These are phyloP conservation scores for Phytophthora citricola DNA, from an alignment of 352 stramenopile species.

Conservation along the genomic window DNA sequence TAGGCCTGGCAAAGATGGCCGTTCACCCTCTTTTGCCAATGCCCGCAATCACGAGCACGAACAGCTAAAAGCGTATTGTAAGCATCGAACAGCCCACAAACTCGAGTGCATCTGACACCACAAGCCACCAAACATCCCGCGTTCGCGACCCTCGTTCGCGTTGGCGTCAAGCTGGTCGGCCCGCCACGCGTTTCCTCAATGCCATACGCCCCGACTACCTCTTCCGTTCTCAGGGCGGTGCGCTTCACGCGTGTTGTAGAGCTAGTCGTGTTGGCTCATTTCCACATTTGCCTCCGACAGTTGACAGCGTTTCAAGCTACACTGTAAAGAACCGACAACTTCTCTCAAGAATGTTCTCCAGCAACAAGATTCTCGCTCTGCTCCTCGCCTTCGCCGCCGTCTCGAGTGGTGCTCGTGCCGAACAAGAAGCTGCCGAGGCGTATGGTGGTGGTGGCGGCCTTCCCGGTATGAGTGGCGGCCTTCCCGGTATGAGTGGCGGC, in stretches of 20 bases:
- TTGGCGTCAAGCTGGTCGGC: background rate
- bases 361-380: slow-evolving; percentile 9
- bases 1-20: background rate
- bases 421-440: background rate
- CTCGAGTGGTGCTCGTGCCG: background rate
- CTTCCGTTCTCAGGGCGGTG: background rate
- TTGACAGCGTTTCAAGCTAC: background rate
- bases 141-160: background rate
- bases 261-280: slow-evolving; percentile 2
- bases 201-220: slow-evolving; percentile 5
- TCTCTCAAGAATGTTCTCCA: slow-evolving; percentile 7
- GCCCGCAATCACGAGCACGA: slow-evolving; percentile 6
- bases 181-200: background rate
- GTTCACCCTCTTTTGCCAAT: background rate
- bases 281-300: background rate
- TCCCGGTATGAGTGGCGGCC: too few relatives aligned
- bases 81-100: background rate
- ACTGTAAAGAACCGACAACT: background rate
- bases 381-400: background rate
- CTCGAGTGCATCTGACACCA: background rate
- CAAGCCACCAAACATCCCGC: background rate
- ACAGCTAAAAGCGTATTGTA: background rate
- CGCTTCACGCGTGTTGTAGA: background rate
- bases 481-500: background rate
- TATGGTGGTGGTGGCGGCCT: background rate